Evolutionary conservation across 2,329 filamentous ascomycete genomes (phyloP).

Genomic region (Arthrinium phaeospermum): DNA sequence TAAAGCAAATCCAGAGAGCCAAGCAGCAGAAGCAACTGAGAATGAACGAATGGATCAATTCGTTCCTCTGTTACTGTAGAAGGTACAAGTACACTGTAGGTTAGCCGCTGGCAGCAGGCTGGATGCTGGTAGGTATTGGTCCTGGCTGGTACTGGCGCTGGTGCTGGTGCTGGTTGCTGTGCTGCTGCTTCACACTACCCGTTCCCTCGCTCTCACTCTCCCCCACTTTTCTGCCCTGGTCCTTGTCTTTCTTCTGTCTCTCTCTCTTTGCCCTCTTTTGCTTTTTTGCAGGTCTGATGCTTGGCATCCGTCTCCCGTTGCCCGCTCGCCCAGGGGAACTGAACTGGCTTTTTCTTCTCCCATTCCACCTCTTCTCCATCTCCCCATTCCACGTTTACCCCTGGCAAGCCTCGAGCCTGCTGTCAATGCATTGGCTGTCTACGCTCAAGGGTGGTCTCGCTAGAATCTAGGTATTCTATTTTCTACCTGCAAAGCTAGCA

Average conservation of each 20-base stretch:
- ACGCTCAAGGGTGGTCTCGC: neutral
- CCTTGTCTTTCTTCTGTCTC: slow-evolving; percentile 24
- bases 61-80: slow-evolving; percentile 1
- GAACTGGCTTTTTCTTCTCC: slow-evolving; percentile 10
- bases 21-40: slow-evolving; percentile 11
- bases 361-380: neutral
- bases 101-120: slow-evolving; percentile 1
- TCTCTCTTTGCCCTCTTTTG: slow-evolving; percentile 18
- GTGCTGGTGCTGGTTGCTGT: neutral
- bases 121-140: neutral
- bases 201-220: slow-evolving; percentile 20
- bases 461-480: neutral
- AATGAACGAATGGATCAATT: neutral
- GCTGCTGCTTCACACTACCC: neutral
- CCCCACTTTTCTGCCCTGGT: slow-evolving; percentile 23
- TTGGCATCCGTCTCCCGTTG: slow-evolving; percentile 1
- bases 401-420: neutral
- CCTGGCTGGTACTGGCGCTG: neutral
- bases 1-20: slow-evolving; percentile 25
- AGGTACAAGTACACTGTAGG: too few relatives aligned
- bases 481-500: neutral
- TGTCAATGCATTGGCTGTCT: neutral
- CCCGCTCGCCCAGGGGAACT: neutral
- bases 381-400: neutral
- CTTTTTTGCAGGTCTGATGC: neutral